phyloP scores from a whole-genome alignment of 495 filamentous ascomycete species.

The Melanomma pulvis-pyrius region DNA sequence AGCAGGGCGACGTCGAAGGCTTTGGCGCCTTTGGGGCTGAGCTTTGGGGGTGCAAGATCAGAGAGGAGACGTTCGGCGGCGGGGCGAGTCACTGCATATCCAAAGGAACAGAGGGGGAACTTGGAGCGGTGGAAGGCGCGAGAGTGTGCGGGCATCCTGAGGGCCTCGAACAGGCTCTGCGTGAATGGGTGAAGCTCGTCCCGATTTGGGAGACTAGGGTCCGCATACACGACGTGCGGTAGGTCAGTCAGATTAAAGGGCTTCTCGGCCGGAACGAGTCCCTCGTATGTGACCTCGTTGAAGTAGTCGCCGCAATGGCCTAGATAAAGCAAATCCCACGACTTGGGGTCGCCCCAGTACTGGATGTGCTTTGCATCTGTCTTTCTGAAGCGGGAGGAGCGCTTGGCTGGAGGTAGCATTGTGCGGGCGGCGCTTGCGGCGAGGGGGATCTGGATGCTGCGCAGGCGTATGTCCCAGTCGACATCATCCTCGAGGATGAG shows the following conservation, averaged over 20 bases:
- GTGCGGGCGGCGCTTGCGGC: conserved; percentile 40
- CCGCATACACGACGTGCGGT: conserved; percentile 35
- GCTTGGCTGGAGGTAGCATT: conserved; percentile 21
- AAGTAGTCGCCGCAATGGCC: conserved; percentile 51
- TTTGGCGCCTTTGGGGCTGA: conserved; percentile 29
- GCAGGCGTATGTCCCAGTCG: conserved; percentile 52
- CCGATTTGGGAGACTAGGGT: conserved; percentile 34
- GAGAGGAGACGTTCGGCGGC: conserved; percentile 39
- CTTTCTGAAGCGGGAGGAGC: conserved; percentile 13
- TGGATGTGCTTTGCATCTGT: conserved; percentile 20
- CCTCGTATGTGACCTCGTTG: conserved; percentile 25
- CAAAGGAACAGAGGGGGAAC: conserved; percentile 53
- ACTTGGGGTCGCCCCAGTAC: conserved; percentile 42
- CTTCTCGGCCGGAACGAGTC: conserved; percentile 33
- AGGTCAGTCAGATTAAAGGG: conserved; percentile 27
- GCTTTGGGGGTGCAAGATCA: conserved; percentile 29
- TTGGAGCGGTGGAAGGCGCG: conserved; percentile 48
- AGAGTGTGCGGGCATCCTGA: conserved; percentile 37
- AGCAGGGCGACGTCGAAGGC: conserved; percentile 45
- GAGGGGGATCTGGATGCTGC: conserved; percentile 41
- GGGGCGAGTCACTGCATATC: conserved; percentile 48
- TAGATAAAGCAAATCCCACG: conserved; percentile 51
- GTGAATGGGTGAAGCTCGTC: conserved; percentile 42
- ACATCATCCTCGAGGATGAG: conserved; percentile 55
- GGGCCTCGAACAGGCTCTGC: conserved; percentile 31